These are phyloP conservation scores for Malassezia restricta DNA, from an alignment of 1,284 basidiomycete genomes.

Conservation along the genomic window DNA sequence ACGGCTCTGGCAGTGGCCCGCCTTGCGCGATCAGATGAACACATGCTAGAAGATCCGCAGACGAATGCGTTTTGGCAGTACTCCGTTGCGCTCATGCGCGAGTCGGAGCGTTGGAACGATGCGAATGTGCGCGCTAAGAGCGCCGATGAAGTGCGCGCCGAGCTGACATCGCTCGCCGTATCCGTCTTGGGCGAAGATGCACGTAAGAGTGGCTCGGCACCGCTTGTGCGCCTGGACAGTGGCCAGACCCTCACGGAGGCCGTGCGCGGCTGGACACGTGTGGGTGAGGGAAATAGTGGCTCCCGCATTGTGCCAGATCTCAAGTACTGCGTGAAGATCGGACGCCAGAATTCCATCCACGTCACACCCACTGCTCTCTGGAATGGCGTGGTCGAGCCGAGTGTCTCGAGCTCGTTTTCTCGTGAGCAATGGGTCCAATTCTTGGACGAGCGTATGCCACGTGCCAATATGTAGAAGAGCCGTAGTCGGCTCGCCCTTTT, in stretches of 20 bases:
- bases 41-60: constrained; percentile 12
- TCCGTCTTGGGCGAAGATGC: constrained; percentile 48
- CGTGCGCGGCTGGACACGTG: constrained; percentile 58
- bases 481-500: no score
- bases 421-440: constrained; percentile 74
- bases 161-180: constrained; percentile 56
- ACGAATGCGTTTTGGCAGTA: constrained; percentile 34
- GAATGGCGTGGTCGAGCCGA: constrained; percentile 61
- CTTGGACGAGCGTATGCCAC: constrained; percentile 56
- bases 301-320: constrained; percentile 65
- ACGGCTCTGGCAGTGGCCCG: constrained; percentile 60
- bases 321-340: constrained; percentile 70
- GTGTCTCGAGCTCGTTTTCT: constrained; percentile 71
- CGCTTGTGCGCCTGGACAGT: constrained; percentile 48
- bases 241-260: constrained; percentile 40
- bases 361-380: constrained; percentile 66
- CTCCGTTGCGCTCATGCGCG: constrained; percentile 58
- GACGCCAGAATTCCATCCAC: constrained; percentile 80
- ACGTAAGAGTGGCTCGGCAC: constrained; percentile 38
- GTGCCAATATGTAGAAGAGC: not conserved
- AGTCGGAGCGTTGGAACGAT: constrained; percentile 67
- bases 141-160: constrained; percentile 61
- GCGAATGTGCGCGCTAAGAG: constrained; percentile 60
- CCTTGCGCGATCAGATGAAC: constrained; percentile 48
- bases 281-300: constrained; percentile 61